Conservation (phyloP, 768 basidiomycete genomes). For the Mycena alexandri region DNA sequence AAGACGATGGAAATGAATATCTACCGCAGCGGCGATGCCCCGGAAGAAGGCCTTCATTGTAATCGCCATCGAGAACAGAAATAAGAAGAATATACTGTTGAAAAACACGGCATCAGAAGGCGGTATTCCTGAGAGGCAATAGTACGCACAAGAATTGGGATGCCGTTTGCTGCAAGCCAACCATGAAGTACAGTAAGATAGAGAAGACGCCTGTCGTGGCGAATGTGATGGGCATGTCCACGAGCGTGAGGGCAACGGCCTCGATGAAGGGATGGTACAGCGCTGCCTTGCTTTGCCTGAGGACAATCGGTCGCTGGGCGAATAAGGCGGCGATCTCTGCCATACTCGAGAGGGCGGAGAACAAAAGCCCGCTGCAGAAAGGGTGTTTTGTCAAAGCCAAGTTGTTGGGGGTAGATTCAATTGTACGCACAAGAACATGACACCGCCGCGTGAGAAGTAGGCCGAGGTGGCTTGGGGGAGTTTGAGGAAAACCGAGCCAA, state of each 20-base stretch:
- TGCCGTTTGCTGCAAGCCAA: conserved; percentile 58
- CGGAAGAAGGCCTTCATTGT: conserved; percentile 79
- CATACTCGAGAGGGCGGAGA: conserved; percentile 71
- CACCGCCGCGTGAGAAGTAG: conserved; percentile 81
- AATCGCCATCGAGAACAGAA: conserved; percentile 60
- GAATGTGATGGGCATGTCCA: conserved; percentile 57
- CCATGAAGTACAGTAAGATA: conserved; percentile 63
- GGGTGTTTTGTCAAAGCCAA: background rate
- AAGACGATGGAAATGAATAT: too few relatives aligned
- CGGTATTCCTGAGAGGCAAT: background rate
- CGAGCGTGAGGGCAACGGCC: conserved; percentile 58
- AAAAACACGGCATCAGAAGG: background rate
- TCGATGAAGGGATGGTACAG: conserved; percentile 66
- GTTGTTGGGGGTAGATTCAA: too few relatives aligned
- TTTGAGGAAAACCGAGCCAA: conserved; percentile 73
- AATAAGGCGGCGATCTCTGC: conserved; percentile 70
- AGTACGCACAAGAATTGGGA: conserved; percentile 66
- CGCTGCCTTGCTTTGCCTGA: conserved; percentile 57
- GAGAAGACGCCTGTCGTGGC: conserved; percentile 49
- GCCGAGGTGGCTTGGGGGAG: conserved; percentile 68
- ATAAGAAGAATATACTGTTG: conserved; percentile 61
- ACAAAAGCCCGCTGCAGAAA: conserved; percentile 60
- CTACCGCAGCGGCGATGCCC: conserved; percentile 56
- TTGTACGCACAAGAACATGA: conserved; percentile 76
- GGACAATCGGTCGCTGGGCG: conserved; percentile 59